phyloP scores from a whole-genome alignment of 1,284 basidiomycete genomes.

The Anthracocystis walkeri region DNA sequence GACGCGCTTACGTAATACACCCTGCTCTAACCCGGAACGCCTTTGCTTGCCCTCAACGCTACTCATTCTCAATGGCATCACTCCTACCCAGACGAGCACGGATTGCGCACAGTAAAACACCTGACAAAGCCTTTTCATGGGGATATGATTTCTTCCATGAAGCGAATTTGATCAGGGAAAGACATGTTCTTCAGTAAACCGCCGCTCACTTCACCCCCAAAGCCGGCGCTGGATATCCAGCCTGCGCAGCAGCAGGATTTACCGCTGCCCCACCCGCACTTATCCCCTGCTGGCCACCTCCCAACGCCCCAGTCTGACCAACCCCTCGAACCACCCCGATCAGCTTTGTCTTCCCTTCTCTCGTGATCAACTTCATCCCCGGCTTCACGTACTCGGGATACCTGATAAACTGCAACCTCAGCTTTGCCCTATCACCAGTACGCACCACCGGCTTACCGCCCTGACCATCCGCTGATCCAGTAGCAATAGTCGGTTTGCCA shows the following conservation, averaged over 20 bases:
- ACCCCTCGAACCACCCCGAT: constrained; percentile 64
- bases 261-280: constrained; percentile 5
- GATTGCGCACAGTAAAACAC: too few relatives aligned
- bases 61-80: too few relatives aligned
- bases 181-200: neutral
- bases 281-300: constrained; percentile 1
- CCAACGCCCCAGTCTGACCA: constrained; percentile 49
- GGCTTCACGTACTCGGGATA: constrained; percentile 64
- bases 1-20: constrained; percentile 23
- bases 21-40: neutral
- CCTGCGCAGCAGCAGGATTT: constrained; percentile 26
- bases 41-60: too few relatives aligned
- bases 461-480: constrained; percentile 10
- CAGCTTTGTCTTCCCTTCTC: constrained; percentile 66
- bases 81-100: too few relatives aligned
- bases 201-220: constrained; percentile 33
- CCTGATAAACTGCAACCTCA: constrained; percentile 64
- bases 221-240: constrained; percentile 26
- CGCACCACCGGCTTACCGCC: constrained; percentile 63
- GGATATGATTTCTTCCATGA: neutral
- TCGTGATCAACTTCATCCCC: constrained; percentile 65
- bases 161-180: neutral
- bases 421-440: constrained; percentile 65
- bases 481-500: constrained; percentile 29
- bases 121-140: too few relatives aligned